Conservation (phyloP, 805 yeast genomes). For the Myxozyma vanderwaltii region DNA sequence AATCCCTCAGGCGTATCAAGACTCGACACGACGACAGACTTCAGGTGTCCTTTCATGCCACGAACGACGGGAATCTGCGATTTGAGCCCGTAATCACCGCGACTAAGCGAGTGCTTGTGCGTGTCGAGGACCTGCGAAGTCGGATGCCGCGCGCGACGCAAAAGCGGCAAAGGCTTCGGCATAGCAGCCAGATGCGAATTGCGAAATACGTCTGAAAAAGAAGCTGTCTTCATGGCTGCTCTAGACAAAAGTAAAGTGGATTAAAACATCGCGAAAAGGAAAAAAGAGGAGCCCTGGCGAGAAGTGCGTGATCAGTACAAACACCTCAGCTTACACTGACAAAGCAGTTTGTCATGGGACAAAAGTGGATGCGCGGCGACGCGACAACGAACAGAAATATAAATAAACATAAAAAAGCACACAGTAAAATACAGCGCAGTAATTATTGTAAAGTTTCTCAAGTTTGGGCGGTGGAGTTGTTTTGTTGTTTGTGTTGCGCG, state of each 20-base stretch:
- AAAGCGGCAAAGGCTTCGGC: conserved; percentile 10
- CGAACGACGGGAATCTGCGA: conserved; percentile 23
- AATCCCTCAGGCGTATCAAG: conserved; percentile 29
- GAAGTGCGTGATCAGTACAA: too few species aligned
- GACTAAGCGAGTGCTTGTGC: conserved; percentile 18
- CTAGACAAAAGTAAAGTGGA: not conserved
- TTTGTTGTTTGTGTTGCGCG: not conserved
- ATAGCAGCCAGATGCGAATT: conserved; percentile 15
- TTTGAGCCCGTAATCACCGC: conserved; percentile 35
- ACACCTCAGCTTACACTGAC: too few species aligned
- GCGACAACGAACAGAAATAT: too few species aligned
- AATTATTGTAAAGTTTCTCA: too few species aligned
- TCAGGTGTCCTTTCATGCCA: not conserved
- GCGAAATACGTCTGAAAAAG: conserved; percentile 16
- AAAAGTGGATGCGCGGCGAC: too few species aligned
- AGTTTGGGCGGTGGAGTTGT: too few species aligned
- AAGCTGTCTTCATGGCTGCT: not conserved
- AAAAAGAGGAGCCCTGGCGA: too few species aligned
- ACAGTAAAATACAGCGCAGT: too few species aligned
- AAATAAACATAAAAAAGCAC: too few species aligned
- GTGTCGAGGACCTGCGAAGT: conserved; percentile 33
- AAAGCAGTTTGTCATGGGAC: too few species aligned
- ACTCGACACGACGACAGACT: conserved; percentile 10
- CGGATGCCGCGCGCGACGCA: conserved; percentile 29
- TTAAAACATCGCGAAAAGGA: not conserved